Conservation (phyloP, 495 filamentous ascomycete species). For the Amniculicola lignicola region DNA sequence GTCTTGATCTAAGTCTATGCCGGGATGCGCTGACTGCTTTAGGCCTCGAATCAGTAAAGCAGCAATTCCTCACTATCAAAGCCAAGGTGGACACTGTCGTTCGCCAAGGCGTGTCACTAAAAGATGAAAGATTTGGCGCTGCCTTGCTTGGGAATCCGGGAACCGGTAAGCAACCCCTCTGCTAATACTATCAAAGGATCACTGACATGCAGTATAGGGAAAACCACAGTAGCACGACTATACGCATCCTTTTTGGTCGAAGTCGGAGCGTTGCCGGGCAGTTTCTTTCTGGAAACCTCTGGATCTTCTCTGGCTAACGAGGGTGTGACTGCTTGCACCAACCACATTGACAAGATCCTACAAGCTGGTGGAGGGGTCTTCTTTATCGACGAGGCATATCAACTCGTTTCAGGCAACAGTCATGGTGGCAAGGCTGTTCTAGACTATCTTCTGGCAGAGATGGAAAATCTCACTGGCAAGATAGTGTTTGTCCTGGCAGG, state of each 20-base stretch:
- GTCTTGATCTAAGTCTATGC: not conserved
- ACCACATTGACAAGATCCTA: constrained; percentile 54
- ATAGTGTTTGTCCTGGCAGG: constrained; percentile 75
- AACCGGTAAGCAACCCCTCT: constrained; percentile 53
- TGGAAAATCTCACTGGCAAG: constrained; percentile 72
- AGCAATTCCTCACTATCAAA: constrained; percentile 62
- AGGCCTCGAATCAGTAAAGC: constrained; percentile 66
- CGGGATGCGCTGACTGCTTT: not conserved
- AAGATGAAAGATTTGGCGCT: constrained; percentile 59
- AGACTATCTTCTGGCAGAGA: constrained; percentile 70
- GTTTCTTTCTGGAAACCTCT: constrained; percentile 61
- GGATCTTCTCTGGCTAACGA: constrained; percentile 64
- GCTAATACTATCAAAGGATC: constrained; percentile 4
- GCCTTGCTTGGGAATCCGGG: constrained; percentile 76
- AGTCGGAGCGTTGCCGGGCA: constrained; percentile 51
- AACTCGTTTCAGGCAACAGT: constrained; percentile 50
- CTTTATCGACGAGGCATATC: constrained; percentile 76
- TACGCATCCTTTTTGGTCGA: constrained; percentile 68
- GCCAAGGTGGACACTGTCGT: constrained; percentile 59
- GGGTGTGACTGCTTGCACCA: constrained; percentile 57
- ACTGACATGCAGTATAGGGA: constrained; percentile 48
- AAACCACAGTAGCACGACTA: constrained; percentile 76
- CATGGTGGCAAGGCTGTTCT: constrained; percentile 59
- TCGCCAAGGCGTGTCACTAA: constrained; percentile 56
- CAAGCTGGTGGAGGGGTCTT: constrained; percentile 63